Evolutionary conservation across 2,329 filamentous ascomycete genomes (phyloP), one percentile per base, ranked within the genome.

Genomic region (Chaetomium strumarium): DNA sequence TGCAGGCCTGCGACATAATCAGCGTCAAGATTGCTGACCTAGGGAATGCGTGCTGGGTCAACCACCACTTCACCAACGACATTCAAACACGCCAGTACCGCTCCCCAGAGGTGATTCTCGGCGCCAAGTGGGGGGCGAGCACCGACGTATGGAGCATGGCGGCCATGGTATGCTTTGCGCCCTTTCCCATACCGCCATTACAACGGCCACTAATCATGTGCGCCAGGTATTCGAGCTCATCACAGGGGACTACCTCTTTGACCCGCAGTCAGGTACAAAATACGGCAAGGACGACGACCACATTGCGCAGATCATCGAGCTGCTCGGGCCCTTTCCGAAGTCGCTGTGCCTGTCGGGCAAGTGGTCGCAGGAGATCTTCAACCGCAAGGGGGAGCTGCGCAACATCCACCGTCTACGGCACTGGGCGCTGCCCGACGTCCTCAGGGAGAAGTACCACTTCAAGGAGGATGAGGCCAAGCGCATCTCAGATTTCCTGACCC

Each of bases 101-200:
- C 52, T 97, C 93, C 1, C 93, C 93, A 1, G 93, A 99, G 71
- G 93, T 99, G 52, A 97, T 99, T 55, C 75, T 99, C 17, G 93
- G 93, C 37, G 84, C 90, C 3, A 97, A 97, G 75, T 99, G 93
- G 93, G 93, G 93, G 61, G 93, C 93, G n/a, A 97, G 92, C 67
- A 97, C 93, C 1, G 93, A 99, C 71, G 88, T 97, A 8, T 99
- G 93, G 93, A 97, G 92, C 72, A 99, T 99, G 93, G 91, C 93
- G 54, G 88, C 88, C 61, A 99, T 99, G 93, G 93, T 97, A 78
- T 64, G 83, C 10, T 14, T 29, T 17, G 3, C 17, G 5, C 17
- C 31, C 24, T 12, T n/a, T 36, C 20, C 40, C 10, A 12, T 16
- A 19, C 19, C 9, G 10, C 19, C 47, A 34, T 29, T 19, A 33